These are phyloP conservation scores for Scheffersomyces insectosa DNA, from an alignment of 1,139 yeast genomes.

Conservation along the genomic window DNA sequence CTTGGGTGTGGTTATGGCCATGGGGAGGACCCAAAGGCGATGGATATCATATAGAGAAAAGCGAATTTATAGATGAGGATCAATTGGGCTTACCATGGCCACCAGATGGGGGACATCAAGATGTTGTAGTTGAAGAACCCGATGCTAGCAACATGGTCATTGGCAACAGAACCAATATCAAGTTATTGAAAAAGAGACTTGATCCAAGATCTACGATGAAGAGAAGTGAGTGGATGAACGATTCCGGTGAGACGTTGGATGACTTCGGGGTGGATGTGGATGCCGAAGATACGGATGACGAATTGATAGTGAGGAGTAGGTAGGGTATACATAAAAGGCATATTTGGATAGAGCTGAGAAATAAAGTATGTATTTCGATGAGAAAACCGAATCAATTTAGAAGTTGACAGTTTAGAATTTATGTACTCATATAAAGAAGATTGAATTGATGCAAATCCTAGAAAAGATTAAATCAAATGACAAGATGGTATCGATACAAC, in stretches of 20 bases:
- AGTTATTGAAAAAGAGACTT: slow-evolving; percentile 17
- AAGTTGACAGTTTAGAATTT: too few relatives aligned
- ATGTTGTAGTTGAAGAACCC: slow-evolving; percentile 12
- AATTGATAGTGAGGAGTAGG: slow-evolving; percentile 3
- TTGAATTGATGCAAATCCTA: too few relatives aligned
- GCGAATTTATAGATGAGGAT: slow-evolving; percentile 57
- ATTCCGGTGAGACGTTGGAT: slow-evolving; percentile 74
- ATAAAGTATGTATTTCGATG: too few relatives aligned
- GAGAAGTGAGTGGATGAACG: slow-evolving; percentile 68
- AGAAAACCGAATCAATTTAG: too few relatives aligned
- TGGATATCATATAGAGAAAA: slow-evolving; percentile 54
- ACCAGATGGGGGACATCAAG: slow-evolving; percentile 72
- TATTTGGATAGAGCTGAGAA: not conserved
- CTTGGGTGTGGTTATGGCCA: slow-evolving; percentile 69
- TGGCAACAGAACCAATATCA: slow-evolving; percentile 19
- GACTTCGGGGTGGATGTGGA: slow-evolving; percentile 90
- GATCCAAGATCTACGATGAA: slow-evolving; percentile 22
- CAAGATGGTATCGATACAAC: too few relatives aligned
- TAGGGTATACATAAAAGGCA: not conserved
- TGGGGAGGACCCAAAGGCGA: slow-evolving; percentile 53
- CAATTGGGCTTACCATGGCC: slow-evolving; percentile 80
- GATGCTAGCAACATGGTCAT: slow-evolving; percentile 16
- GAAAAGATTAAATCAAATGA: too few relatives aligned
- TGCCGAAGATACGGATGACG: slow-evolving; percentile 45
- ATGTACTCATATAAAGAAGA: too few relatives aligned